These are phyloP conservation scores for Sordariomycetes sp. DNA, from an alignment of 2,329 filamentous ascomycete genomes.

Conservation along the genomic window DNA sequence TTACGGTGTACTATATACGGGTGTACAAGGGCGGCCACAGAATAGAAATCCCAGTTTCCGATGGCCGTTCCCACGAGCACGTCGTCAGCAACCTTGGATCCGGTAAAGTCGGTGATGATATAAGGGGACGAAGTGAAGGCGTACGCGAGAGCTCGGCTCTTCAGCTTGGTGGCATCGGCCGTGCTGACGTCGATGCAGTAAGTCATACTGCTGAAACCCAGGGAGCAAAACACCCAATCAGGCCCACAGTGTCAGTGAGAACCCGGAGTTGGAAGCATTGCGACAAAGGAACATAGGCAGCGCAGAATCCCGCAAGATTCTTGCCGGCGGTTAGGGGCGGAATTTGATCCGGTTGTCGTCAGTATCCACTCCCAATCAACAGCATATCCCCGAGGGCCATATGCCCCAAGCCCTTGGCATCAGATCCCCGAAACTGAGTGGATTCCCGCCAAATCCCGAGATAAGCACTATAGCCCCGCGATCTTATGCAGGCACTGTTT, in stretches of 20 bases:
- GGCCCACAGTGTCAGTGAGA: background rate
- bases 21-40: background rate
- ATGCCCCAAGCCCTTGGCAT: too few relatives aligned
- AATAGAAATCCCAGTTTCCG: background rate
- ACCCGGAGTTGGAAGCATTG: background rate
- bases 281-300: conserved; percentile 16
- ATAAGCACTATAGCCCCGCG: background rate
- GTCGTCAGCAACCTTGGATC: conserved; percentile 42
- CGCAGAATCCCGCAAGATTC: conserved; percentile 35
- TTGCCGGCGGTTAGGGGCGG: conserved; percentile 45
- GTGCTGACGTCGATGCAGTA: conserved; percentile 55
- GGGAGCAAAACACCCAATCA: conserved; percentile 51
- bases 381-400: too few relatives aligned
- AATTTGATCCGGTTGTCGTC: too few relatives aligned
- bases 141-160: conserved; percentile 48
- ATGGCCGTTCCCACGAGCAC: conserved; percentile 36
- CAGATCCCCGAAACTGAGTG: background rate
- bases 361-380: too few relatives aligned
- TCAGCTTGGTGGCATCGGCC: conserved; percentile 54
- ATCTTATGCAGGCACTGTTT: background rate
- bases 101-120: conserved; percentile 54
- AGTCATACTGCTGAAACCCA: conserved; percentile 49
- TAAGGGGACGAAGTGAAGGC: conserved; percentile 54
- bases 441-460: background rate
- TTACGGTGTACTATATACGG: background rate